Conservation (phyloP, 768 basidiomycete species). For the Polyporus arcularius region DNA sequence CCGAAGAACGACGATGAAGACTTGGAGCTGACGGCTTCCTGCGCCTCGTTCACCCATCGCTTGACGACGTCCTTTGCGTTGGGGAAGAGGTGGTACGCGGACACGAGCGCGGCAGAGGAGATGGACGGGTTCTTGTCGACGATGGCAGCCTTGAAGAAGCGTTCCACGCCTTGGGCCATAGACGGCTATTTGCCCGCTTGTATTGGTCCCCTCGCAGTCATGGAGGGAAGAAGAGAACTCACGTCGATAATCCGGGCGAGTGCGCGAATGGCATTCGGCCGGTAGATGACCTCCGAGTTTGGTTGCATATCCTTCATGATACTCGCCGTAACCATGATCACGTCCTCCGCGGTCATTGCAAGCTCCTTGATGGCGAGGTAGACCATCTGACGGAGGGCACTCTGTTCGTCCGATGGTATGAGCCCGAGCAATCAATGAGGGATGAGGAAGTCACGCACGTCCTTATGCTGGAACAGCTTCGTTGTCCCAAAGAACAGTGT, state of each 20-base stretch:
- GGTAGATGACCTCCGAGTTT: constrained; percentile 97
- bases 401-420: constrained; percentile 45
- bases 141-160: constrained; percentile 99
- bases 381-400: constrained; percentile 94
- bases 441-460: constrained; percentile 59
- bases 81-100: constrained; percentile 95
- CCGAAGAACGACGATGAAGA: constrained; percentile 69
- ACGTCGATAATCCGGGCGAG: constrained; percentile 97
- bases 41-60: constrained; percentile 99
- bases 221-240: constrained; percentile 37
- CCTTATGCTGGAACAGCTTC: constrained; percentile 98
- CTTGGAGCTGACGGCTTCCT: constrained; percentile 94
- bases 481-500: constrained; percentile 98
- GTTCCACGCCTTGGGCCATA: constrained; percentile 98
- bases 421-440: background rate
- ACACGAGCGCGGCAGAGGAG: constrained; percentile 94
- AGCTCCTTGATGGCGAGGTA: constrained; percentile 99
- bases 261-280: constrained; percentile 96
- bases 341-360: constrained; percentile 93
- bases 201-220: background rate
- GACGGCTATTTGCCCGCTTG: constrained; percentile 64
- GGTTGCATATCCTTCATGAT: constrained; percentile 99
- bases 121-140: constrained; percentile 96
- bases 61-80: constrained; percentile 94
- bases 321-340: constrained; percentile 98